These are phyloP conservation scores for Discostella pseudostelligera DNA, from an alignment of 108 stramenopile genomes.

Conservation along the genomic window DNA sequence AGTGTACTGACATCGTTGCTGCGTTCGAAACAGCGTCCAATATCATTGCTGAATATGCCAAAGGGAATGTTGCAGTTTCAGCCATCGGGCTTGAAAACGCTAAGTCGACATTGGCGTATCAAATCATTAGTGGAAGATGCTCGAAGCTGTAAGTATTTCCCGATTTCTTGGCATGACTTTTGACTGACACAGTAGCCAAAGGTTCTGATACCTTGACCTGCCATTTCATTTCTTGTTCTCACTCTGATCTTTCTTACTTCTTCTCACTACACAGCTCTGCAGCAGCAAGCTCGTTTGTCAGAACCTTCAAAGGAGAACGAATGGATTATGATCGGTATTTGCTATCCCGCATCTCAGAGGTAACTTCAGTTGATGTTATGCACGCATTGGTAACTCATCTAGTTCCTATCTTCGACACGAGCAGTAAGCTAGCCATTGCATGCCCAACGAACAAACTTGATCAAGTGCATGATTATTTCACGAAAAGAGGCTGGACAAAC, in stretches of 20 bases:
- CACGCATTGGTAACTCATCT: constrained; percentile 35
- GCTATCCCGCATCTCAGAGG: constrained; percentile 23
- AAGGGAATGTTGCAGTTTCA: constrained; percentile 22
- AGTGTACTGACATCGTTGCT: constrained; percentile 37
- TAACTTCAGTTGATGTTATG: constrained; percentile 33
- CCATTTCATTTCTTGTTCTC: neutral
- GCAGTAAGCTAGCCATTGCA: constrained; percentile 31
- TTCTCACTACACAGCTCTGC: constrained; percentile 12
- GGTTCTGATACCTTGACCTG: neutral
- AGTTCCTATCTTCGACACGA: constrained; percentile 44
- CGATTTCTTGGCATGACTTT: neutral
- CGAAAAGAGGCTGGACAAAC: constrained; percentile 38
- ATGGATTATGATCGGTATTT: constrained; percentile 39
- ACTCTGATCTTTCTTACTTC: neutral
- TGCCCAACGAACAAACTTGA: constrained; percentile 48
- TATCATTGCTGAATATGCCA: constrained; percentile 45
- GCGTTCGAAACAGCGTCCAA: constrained; percentile 44
- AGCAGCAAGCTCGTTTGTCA: constrained; percentile 35
- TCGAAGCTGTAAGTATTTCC: constrained; percentile 40
- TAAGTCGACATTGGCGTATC: constrained; percentile 45
- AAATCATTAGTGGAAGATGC: constrained; percentile 38
- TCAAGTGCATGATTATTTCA: constrained; percentile 37
- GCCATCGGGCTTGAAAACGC: constrained; percentile 44
- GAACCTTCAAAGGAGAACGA: constrained; percentile 37
- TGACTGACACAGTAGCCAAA: no score